Evolutionary conservation across 1,139 yeast genomes (phyloP).

Genomic region (Saccharomyces hybrid): DNA sequence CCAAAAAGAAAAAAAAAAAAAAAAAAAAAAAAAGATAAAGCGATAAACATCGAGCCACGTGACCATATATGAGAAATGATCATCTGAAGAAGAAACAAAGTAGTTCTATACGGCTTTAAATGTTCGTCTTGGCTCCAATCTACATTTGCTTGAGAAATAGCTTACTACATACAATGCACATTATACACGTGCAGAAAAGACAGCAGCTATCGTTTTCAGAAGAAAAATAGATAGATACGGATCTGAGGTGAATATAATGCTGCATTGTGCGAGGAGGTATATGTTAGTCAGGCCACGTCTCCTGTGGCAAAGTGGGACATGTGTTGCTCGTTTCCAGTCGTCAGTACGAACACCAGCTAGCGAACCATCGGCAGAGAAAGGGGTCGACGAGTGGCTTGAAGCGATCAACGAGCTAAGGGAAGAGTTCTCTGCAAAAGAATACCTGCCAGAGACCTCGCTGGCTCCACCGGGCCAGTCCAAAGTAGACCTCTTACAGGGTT

Average conservation of each 20-base stretch:
- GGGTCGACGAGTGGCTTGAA: constrained; percentile 59
- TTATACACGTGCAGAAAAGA: neutral
- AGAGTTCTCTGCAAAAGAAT: constrained; percentile 37
- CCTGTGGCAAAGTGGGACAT: neutral
- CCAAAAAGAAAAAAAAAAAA: neutral
- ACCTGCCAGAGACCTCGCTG: constrained; percentile 30
- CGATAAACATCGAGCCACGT: neutral
- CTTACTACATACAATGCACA: neutral
- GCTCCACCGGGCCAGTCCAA: constrained; percentile 37
- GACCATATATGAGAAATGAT: neutral
- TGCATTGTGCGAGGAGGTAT: neutral
- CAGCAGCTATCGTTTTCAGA: neutral
- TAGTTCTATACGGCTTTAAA: neutral
- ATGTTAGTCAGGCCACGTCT: neutral
- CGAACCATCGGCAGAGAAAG: constrained; percentile 38
- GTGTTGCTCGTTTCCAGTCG: neutral
- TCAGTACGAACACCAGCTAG: neutral
- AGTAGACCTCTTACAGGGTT: constrained; percentile 34
- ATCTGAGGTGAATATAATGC: neutral
- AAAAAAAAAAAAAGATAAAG: neutral
- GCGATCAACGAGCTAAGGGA: constrained; percentile 51
- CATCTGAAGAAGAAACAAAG: neutral
- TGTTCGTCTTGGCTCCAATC: neutral
- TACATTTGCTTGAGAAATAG: neutral
- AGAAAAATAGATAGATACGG: neutral